These are phyloP conservation scores for Eragrostis tef DNA, from an alignment of 202 grass and related monocot genomes.

Conservation along the genomic window DNA sequence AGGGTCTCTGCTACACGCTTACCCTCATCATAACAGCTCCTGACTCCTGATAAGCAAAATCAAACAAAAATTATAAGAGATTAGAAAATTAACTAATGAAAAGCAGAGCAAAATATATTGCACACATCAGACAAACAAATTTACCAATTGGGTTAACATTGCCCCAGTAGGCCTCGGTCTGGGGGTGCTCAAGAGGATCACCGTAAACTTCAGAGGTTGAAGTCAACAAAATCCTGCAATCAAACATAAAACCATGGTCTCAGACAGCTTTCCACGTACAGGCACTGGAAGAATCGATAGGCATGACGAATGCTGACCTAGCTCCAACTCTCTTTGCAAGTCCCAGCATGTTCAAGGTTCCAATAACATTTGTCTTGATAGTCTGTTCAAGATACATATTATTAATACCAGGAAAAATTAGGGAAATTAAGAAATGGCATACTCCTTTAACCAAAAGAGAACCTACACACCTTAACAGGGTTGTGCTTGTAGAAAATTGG, in stretches of 20 bases:
- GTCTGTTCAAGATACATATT: constrained; percentile 58
- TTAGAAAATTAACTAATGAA: constrained; percentile 9
- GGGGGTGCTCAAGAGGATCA: constrained; percentile 96
- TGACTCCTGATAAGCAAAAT: constrained; percentile 69
- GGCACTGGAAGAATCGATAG: constrained; percentile 15
- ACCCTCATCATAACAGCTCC: constrained; percentile 99
- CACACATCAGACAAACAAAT: constrained; percentile 26
- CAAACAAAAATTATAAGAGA: constrained; percentile 33
- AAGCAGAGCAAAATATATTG: constrained; percentile 23
- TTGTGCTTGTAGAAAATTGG: constrained; percentile 99
- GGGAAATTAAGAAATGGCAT: constrained; percentile 36
- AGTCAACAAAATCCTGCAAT: constrained; percentile 86
- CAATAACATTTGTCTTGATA: constrained; percentile 99
- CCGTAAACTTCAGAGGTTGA: constrained; percentile 99
- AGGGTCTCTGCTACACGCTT: constrained; percentile 98
- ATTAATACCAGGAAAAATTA: constrained; percentile 19
- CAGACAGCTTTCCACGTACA: constrained; percentile 24
- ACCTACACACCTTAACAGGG: constrained; percentile 78
- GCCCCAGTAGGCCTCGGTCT: constrained; percentile 98
- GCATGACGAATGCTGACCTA: constrained; percentile 55
- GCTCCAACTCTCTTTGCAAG: constrained; percentile 99
- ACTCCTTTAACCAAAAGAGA: constrained; percentile 25
- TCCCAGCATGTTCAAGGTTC: constrained; percentile 98
- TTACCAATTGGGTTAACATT: constrained; percentile 99
- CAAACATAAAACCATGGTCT: constrained; percentile 27